Base-by-base conservation (phyloP, 2,329 filamentous ascomycete species). In the Geosmithia morbida region DNA sequence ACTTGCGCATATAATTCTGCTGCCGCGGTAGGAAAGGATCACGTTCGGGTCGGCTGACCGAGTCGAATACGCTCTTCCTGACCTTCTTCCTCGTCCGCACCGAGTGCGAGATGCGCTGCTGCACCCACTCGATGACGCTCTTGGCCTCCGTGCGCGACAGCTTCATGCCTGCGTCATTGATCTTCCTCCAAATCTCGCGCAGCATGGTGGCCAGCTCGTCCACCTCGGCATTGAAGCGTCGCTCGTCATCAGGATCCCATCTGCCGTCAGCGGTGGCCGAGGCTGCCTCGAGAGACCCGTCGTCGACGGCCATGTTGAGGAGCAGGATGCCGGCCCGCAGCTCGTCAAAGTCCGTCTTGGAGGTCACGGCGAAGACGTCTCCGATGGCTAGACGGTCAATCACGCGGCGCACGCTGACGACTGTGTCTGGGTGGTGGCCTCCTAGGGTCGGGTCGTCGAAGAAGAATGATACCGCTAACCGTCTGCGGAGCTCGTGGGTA, bases 121-220 rank as follows among this genome's bases (percentile, higher is more conserved):
- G 74, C n/a, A 95, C 66, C 49, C 80, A 74, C 55, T 94, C 84
- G 40, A 94, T 70, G 11, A 74, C 72, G 47, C 80, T 79, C 63
- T 94, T 95, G 13, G 85, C 79, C 57, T 94, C 80, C 29, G 85
- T 83, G 29, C 85, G 75, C 16, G 75, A 74, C 49, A 92, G 70
- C 19, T 79, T 79, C 43, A 86, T 83, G 41, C 85, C 86, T 1
- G 81, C 74, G 56, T 88, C 85, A 49, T 81, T 74, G 56, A 94
- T 94, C 40, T 72, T 73, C 49, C 69, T 67, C 62, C 70, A 71
- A 30, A 80, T 65, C 16, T 64, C 60, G 51, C 81, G 77, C 46
- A 94, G 67, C 33, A 67, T 69, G 17, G 65, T 63, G 1, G 77
- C 71, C 4, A 95, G 69, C 19, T 65, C 67, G 61, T 95, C 88